Base-by-base conservation (phyloP, 2,329 filamentous ascomycete genomes). In the Aspergillus fumigatus region DNA sequence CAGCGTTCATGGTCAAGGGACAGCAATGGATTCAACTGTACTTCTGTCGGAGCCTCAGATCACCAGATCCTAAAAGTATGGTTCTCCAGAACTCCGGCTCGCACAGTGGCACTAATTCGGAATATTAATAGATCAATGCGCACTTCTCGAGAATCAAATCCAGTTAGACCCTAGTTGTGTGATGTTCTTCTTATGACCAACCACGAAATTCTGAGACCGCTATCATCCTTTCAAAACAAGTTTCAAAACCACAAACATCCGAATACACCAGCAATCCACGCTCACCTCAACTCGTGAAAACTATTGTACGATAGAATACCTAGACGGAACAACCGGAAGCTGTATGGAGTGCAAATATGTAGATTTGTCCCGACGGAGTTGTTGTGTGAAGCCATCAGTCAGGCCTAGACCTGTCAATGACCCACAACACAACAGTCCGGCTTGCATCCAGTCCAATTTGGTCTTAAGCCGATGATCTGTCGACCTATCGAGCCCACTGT, bases 361-460 rank as follows among this genome's bases (percentile, higher is more conserved):
- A 7, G 14, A 38, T 17, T 17, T 17, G 32, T 38, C 32, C 32
- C 32, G 11, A 38, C 32, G 7, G 5, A 17, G 14, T 38, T 17
- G 14, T 38, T 7, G 1, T 23, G 21, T 23, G 21, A 35, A 26
- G 11, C 32, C 9, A 10, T 38, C 25, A 3, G 32, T 4, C 52
- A 47, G 56, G 56, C 55, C 56, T 58, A 58, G 56, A 52, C 53
- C 48, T 48, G 50, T 50, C 50, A 40, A n/a, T 17, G 56, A 55
- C 56, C 56, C 56, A 58, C 52, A 53, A 25, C 21, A 19, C 40
- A 38, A 52, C 32, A 52, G 21, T 32, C 32, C 17, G 32, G 32
- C 14, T 38, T 35, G 11, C 32, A 35, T 35, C 11, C 32, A 35
- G 32, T 35, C 32, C 14, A 38, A 17, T 7, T 17, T 35, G 17